Conservation (phyloP, 805 yeast genomes). For the Vanderwaltozyma verrucispora region DNA sequence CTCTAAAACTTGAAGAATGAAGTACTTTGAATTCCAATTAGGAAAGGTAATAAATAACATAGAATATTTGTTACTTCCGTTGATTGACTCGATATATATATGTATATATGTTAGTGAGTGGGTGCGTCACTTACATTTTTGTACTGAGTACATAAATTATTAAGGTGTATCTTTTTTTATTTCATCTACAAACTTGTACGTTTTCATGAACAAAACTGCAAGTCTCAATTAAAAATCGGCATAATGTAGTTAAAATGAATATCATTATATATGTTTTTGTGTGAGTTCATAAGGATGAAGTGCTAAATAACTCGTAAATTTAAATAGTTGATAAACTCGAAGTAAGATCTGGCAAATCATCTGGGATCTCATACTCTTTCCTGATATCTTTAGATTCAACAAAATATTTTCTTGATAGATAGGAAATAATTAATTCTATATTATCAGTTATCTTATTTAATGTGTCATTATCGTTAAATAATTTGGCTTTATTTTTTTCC, state of each 20-base stretch:
- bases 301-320: background rate
- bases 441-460: constrained; percentile 29
- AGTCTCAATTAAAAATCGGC: no score
- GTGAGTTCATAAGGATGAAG: no score
- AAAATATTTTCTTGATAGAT: constrained; percentile 26
- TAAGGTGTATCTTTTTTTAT: no score
- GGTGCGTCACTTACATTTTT: no score
- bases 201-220: no score
- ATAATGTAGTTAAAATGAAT: no score
- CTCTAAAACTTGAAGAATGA: constrained; percentile 6
- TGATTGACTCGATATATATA: background rate
- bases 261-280: no score
- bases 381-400: constrained; percentile 25
- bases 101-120: no score
- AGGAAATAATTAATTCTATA: constrained; percentile 32
- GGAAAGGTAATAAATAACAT: constrained; percentile 18
- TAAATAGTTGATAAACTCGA: background rate
- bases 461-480: constrained; percentile 2
- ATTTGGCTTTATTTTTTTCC: constrained; percentile 4
- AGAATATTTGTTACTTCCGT: constrained; percentile 7
- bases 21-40: constrained; percentile 7
- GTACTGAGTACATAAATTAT: no score
- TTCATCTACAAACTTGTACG: no score
- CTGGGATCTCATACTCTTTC: constrained; percentile 36
- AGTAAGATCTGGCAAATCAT: constrained; percentile 24